Conservation (phyloP, 176 grass and related monocot genomes). For the Secale cereale region DNA sequence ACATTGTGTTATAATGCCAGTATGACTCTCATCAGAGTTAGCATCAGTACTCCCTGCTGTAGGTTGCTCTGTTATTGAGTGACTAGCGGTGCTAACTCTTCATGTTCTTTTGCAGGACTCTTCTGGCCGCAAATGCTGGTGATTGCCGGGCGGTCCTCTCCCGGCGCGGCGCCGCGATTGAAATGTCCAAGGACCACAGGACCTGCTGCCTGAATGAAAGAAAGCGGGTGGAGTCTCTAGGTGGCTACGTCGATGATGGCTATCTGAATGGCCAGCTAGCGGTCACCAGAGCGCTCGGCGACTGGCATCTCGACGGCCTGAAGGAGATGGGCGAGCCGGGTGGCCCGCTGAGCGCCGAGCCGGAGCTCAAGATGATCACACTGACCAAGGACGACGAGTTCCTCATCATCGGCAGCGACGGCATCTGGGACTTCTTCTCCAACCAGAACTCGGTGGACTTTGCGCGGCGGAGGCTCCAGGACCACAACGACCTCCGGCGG, state of each 20-base stretch:
- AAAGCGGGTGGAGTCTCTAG: conserved; percentile 64
- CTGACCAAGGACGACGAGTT: conserved; percentile 81
- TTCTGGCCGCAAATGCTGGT: conserved; percentile 91
- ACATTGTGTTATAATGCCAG: not conserved
- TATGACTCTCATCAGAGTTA: not conserved
- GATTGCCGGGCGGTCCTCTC: conserved; percentile 92
- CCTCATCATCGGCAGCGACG: conserved; percentile 85
- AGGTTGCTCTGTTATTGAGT: not conserved
- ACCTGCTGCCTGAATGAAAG: conserved; percentile 60
- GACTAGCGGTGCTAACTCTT: not conserved
- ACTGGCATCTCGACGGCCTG: conserved; percentile 89
- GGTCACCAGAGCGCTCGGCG: conserved; percentile 75
- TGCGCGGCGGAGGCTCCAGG: conserved; percentile 47
- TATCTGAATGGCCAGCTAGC: conserved; percentile 74
- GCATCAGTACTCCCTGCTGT: not conserved
- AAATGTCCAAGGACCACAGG: conserved; percentile 87
- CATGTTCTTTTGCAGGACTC: conserved; percentile 50
- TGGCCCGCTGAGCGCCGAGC: conserved; percentile 73
- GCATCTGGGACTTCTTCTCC: conserved; percentile 91
- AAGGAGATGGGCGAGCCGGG: conserved; percentile 40
- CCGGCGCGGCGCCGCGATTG: conserved; percentile 49
- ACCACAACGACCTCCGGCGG: conserved; percentile 67
- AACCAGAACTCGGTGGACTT: conserved; percentile 91
- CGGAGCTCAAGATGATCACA: conserved; percentile 74
- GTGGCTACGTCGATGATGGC: conserved; percentile 70